Evolutionary conservation across 2,329 filamentous ascomycete genomes (phyloP), one percentile per base, ranked within the genome.

Genomic region (Fusarium buxicola): DNA sequence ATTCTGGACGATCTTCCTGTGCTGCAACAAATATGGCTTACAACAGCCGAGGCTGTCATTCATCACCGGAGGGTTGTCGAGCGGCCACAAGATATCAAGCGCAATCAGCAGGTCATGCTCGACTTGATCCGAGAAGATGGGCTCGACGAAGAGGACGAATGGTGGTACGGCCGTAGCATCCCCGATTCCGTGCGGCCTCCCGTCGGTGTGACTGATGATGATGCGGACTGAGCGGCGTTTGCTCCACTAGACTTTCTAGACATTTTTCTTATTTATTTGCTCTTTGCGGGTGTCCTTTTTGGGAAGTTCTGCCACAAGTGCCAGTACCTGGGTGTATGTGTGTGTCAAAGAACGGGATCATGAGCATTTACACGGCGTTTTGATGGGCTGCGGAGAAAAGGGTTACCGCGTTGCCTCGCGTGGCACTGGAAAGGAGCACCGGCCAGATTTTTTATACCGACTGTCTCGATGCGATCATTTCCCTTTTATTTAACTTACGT

Each of bases 101-200:
- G 86, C 35, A 89, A 89, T 53, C 84, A 83, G 11, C 81, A 86
- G 61, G 83, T 89, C 21, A 81, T 89, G 75, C 74, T 88, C 51
- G 85, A 89, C 58, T 76, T 89, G n/a, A 89, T 89, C 62, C 81
- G 83, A 44, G 86, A 89, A 58, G 84, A 88, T 51, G 85, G 84
- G 15, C 74, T 82, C 16, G 82, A 82, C 16, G 82, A 86, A 52
- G 82, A 87, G 70, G 86, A 89, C 60, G 83, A 88, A 63, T 89
- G 86, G 85, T 82, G 82, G 77, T 87, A 87, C 65, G 84, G 85
- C 40, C 80, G 80, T 47, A 76, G 75, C 30, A 79, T 81, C 3
- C 80, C 83, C n/a, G 82, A 83, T 28, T 84, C 83, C n/a, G 78
- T 86, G 41, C 79, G 81, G 32, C 84, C 84, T 32, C 80, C 82